Evolutionary conservation across 2,329 filamentous ascomycete species (phyloP), one percentile per base, ranked within the genome.

Genomic region (Fusarium mexicanum): DNA sequence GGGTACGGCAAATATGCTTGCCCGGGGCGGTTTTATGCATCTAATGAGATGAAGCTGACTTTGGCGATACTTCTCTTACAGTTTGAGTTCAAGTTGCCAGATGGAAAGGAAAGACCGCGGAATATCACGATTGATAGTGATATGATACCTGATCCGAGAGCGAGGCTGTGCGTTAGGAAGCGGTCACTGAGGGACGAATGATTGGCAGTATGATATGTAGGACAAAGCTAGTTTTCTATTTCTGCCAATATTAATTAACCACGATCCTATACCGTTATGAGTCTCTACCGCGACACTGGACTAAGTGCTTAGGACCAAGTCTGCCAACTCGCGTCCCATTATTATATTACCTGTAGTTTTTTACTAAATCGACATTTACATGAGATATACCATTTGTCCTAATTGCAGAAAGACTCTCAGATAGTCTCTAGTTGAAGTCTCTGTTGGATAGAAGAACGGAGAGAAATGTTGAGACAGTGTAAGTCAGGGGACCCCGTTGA

Each of bases 351-450:
- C 35, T 17, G 2, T 5, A 37, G 16, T 37, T 18, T 10, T 37
- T 37, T 1, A 18, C 16, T 0, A 1, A 18, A 17, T 18, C 35
- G 0, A 17, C 0, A 37, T 2, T 37, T 37, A 5, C 0, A 1
- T 5, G 35, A 37, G 3, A 37, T 37, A 1, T 37, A 18, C 0
- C 16, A 1, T 5, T 5, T 5, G 8, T 9, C 16, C 35, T 18
- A 0, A 18, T 18, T 18, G 1, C 17, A 5, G 35, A 37, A 18
- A 18, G 1, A 2, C 8, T 37, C 16, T 37, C 0, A 18, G 2
- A 37, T 37, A 18, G 0, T 37, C 9, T 37, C 35, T 18, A 2
- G 1, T 5, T 5, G 0, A 1, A 37, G 8, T 9, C 3, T 37
- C 17, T 2, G 3, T 18, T 1, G 9, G 35, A 1, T 1, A 18